These are phyloP conservation scores for Yamadazyma friedrichii DNA, from an alignment of 1,139 yeast species.

Conservation along the genomic window DNA sequence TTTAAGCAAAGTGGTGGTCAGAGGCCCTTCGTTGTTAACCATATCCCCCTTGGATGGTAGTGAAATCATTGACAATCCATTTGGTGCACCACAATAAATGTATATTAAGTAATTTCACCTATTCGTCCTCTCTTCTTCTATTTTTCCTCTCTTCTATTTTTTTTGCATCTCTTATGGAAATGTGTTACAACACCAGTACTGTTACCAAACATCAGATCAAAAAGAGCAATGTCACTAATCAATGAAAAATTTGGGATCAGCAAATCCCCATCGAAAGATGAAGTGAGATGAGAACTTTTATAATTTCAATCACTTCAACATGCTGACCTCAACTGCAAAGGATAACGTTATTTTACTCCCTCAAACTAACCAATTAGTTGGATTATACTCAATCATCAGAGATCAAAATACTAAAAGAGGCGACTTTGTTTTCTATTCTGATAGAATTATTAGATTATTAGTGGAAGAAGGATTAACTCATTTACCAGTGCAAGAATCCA, in stretches of 20 bases:
- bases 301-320: not conserved
- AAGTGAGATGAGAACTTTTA: not conserved
- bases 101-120: too few relatives aligned
- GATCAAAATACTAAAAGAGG: conserved; percentile 76
- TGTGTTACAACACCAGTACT: too few relatives aligned
- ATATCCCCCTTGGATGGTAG: conserved; percentile 85
- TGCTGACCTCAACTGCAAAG: conserved; percentile 1
- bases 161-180: too few relatives aligned
- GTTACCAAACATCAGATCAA: too few relatives aligned
- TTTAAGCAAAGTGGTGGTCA: conserved; percentile 81
- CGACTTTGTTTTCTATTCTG: conserved; percentile 93
- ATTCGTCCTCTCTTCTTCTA: too few relatives aligned
- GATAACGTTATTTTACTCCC: conserved; percentile 68
- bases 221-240: too few relatives aligned
- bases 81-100: conserved; percentile 18
- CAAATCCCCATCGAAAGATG: too few relatives aligned
- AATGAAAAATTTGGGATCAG: too few relatives aligned
- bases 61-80: conserved; percentile 75
- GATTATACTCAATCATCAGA: conserved; percentile 87
- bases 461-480: conserved; percentile 95
- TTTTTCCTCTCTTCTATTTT: too few relatives aligned
- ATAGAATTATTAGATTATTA: conserved; percentile 84
- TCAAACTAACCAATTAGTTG: conserved; percentile 85
- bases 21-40: conserved; percentile 81
- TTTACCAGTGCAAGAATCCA: conserved; percentile 71